Percentiles rank a stretch among this genome's conserved stretches.
Conservation (phyloP, 2,329 filamentous ascomycete species). For the Nigrospora oryzae region DNA sequence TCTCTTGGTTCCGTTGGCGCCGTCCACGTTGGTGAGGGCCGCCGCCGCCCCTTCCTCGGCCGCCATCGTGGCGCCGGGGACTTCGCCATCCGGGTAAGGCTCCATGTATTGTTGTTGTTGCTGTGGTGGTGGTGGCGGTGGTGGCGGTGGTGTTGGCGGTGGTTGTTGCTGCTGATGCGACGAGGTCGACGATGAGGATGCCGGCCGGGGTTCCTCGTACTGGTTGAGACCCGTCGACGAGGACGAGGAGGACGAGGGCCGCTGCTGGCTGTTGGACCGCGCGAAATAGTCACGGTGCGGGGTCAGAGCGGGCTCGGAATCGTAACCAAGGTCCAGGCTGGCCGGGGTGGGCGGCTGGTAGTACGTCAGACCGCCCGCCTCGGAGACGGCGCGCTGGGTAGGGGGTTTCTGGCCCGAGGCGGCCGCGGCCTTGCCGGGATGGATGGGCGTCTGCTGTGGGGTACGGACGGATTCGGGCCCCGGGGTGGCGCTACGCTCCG, state of each 20-base stretch:
- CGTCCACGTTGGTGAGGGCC: constrained; percentile 8
- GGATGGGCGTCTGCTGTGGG: constrained; percentile 7
- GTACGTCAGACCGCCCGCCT: constrained; percentile 8
- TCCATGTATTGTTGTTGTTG: neutral
- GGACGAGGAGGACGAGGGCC: neutral
- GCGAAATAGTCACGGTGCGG: constrained; percentile 3
- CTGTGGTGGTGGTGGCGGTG: neutral
- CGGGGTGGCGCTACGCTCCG: constrained; percentile 1
- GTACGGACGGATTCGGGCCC: constrained; percentile 4
- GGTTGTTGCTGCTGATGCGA: neutral
- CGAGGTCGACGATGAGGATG: neutral
- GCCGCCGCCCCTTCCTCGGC: constrained; percentile 1
- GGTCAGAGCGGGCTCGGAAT: constrained; percentile 21
- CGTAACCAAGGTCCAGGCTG: constrained; percentile 18
- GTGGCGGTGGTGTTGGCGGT: neutral
- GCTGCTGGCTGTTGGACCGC: neutral
- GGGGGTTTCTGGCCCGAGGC: neutral
- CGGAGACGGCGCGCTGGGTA: constrained; percentile 10
- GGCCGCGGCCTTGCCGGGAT: neutral
- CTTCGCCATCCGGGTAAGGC: neutral
- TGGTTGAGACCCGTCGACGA: neutral
- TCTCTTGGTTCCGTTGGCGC: neutral
- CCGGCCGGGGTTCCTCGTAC: neutral
- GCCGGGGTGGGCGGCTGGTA: constrained; percentile 17
- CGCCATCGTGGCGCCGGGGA: neutral